These are phyloP conservation scores for Hanseniaspora pseudoguilliermondii DNA, from an alignment of 805 yeast species.

Conservation along the genomic window DNA sequence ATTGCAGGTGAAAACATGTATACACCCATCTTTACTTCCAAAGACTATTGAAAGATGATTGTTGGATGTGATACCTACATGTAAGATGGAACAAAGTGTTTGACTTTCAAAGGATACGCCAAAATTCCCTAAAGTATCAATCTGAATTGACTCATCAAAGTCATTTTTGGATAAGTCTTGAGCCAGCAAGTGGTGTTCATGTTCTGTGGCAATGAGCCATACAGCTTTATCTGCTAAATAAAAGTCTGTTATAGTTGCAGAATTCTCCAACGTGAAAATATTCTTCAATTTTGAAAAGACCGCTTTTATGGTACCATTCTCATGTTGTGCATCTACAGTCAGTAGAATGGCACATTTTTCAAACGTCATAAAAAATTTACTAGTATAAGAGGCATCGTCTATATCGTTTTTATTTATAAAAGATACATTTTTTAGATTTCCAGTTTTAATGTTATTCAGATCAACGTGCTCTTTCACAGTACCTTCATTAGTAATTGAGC, in stretches of 20 bases:
- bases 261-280: not conserved
- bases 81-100: not conserved
- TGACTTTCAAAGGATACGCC: not conserved
- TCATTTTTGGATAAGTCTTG: not conserved
- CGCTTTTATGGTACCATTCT: not conserved
- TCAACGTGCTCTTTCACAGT: not conserved
- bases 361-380: not conserved
- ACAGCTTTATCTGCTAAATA: not conserved
- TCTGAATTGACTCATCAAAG: not conserved
- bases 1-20: not conserved
- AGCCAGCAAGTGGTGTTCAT: not conserved
- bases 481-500: not conserved
- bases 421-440: not conserved
- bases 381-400: not conserved
- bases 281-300: not conserved
- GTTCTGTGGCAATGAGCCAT: not conserved
- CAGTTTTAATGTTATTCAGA: not conserved
- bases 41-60: not conserved
- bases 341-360: not conserved
- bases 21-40: not conserved
- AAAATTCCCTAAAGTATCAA: not conserved
- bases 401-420: not conserved
- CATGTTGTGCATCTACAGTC: not conserved
- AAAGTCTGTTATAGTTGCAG: not conserved
- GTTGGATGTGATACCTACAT: not conserved